Conservation (phyloP, 2,329 filamentous ascomycete species). For the Tolypocladium endophyticum region DNA sequence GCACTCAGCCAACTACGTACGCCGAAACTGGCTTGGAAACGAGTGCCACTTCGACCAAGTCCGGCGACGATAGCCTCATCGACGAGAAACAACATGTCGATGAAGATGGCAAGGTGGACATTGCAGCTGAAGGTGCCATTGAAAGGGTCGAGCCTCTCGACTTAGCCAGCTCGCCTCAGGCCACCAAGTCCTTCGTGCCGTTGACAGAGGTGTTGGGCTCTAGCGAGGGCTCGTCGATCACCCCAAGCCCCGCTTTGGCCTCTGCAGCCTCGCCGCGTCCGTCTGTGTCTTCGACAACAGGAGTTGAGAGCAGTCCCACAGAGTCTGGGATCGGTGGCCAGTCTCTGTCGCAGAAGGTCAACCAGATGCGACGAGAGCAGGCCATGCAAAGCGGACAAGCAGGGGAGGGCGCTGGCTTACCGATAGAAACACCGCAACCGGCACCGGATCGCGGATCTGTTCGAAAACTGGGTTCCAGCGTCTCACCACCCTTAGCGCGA, state of each 20-base stretch:
- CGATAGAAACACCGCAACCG: constrained; percentile 12
- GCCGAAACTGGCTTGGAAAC: constrained; percentile 22
- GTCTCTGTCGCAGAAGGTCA: constrained; percentile 34
- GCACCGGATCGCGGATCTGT: constrained; percentile 24
- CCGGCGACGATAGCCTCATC: constrained; percentile 5
- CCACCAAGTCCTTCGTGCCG: constrained; percentile 9
- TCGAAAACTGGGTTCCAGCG: constrained; percentile 33
- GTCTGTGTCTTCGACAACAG: constrained; percentile 11
- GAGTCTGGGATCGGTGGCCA: constrained; percentile 9
- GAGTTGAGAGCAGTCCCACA: constrained; percentile 7
- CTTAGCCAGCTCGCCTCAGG: constrained; percentile 27
- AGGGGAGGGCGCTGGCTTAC: neutral
- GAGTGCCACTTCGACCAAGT: constrained; percentile 16
- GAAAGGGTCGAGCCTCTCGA: constrained; percentile 41
- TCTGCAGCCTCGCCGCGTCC: constrained; percentile 6
- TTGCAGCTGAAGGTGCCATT: constrained; percentile 23
- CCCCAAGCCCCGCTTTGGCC: neutral
- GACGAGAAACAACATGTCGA: constrained; percentile 12
- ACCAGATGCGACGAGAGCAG: constrained; percentile 42
- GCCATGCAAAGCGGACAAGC: constrained; percentile 14
- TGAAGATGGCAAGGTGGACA: constrained; percentile 19
- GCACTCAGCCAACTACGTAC: constrained; percentile 30
- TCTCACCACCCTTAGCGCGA: constrained; percentile 43
- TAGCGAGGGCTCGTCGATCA: neutral
- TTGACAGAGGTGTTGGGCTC: neutral